phyloP scores from a whole-genome alignment of 2,329 filamentous ascomycete species.

The Neoscytalidium dimidiatum region DNA sequence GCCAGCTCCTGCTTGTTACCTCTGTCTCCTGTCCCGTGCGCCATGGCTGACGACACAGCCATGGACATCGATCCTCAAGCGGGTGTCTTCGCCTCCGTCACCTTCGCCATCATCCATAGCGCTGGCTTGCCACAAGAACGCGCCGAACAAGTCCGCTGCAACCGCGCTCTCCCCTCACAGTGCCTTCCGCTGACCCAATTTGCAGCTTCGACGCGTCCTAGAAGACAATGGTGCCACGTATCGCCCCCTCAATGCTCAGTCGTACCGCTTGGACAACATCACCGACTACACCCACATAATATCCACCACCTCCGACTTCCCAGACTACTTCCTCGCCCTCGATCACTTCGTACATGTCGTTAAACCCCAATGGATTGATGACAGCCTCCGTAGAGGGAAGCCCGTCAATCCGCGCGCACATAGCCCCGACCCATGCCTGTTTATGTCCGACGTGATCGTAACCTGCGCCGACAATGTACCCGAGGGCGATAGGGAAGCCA shows the following conservation, averaged over 20 bases:
- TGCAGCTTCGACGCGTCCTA: constrained; percentile 50
- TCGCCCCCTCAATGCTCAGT: constrained; percentile 39
- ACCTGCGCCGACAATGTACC: constrained; percentile 85
- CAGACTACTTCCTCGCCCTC: constrained; percentile 75
- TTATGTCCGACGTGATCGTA: constrained; percentile 82
- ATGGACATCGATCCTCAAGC: constrained; percentile 25
- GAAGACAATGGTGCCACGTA: constrained; percentile 52
- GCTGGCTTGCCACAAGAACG: constrained; percentile 33
- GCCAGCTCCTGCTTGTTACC: not conserved
- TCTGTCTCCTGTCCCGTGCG: not conserved
- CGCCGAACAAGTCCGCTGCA: constrained; percentile 29
- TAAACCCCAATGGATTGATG: constrained; percentile 76
- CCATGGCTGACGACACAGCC: constrained; percentile 8
- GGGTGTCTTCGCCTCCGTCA: constrained; percentile 39
- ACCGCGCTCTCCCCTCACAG: not conserved
- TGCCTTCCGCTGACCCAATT: constrained; percentile 25
- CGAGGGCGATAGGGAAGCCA: constrained; percentile 83
- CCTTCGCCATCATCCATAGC: constrained; percentile 48
- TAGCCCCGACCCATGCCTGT: constrained; percentile 87
- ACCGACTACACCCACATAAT: constrained; percentile 64
- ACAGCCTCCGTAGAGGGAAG: constrained; percentile 69
- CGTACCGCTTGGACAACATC: constrained; percentile 44
- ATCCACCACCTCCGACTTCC: constrained; percentile 83
- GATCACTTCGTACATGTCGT: constrained; percentile 83
- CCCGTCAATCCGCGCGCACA: constrained; percentile 78